Evolutionary conservation across 2,329 filamentous ascomycete genomes (phyloP).

Genomic region (Cladophialophora immunda): DNA sequence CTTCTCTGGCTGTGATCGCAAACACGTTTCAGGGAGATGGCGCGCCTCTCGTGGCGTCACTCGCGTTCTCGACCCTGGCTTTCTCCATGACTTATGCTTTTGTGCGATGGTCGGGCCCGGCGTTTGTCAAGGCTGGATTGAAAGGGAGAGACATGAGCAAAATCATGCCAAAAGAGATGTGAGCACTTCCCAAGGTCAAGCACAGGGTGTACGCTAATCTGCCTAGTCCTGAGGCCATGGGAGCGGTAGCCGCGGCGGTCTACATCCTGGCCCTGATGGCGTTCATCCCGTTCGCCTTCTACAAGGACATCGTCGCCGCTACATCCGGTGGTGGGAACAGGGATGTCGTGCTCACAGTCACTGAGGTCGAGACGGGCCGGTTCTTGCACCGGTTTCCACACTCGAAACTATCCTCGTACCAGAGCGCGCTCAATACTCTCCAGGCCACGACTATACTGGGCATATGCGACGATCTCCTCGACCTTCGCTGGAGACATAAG

Average conservation of each 20-base stretch:
- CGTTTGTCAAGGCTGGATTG: conserved; percentile 86
- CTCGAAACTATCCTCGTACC: conserved; percentile 94
- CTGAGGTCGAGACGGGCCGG: conserved; percentile 80
- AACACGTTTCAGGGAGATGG: conserved; percentile 87
- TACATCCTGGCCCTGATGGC: conserved; percentile 88
- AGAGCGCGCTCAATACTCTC: conserved; percentile 91
- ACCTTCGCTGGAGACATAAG: conserved; percentile 98
- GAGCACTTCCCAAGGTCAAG: conserved; percentile 42
- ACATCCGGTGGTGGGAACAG: conserved; percentile 93
- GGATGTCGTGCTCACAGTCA: conserved; percentile 79
- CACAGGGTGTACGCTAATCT: conserved; percentile 4
- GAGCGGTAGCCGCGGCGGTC: conserved; percentile 88
- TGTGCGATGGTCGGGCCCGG: conserved; percentile 90
- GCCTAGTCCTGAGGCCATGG: conserved; percentile 88
- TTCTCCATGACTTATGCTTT: conserved; percentile 84
- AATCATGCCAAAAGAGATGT: conserved; percentile 76
- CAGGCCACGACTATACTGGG: conserved; percentile 91
- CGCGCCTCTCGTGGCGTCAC: conserved; percentile 85
- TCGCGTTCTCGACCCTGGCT: conserved; percentile 84
- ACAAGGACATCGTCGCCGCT: conserved; percentile 95
- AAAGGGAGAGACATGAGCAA: conserved; percentile 92
- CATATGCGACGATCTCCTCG: conserved; percentile 94
- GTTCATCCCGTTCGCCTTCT: conserved; percentile 97
- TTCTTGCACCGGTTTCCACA: conserved; percentile 93
- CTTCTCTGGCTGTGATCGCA: conserved; percentile 75